Percentiles rank a stretch among this genome's conserved stretches.
These are phyloP conservation scores for Raffaelea albimanens DNA, from an alignment of 2,329 filamentous ascomycete species.

Conservation along the genomic window DNA sequence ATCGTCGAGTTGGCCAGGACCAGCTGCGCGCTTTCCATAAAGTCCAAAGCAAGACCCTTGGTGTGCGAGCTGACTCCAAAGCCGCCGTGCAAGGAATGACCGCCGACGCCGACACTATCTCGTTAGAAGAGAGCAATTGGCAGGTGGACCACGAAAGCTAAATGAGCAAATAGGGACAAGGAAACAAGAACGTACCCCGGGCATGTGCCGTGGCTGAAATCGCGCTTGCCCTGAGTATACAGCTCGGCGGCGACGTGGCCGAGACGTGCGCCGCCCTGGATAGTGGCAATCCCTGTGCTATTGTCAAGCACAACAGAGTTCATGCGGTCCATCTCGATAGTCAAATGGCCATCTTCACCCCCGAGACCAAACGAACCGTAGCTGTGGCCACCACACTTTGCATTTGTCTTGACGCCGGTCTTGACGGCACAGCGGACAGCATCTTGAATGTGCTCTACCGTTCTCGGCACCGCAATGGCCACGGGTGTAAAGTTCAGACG, in stretches of 20 bases:
- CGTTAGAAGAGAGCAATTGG: constrained; percentile 23
- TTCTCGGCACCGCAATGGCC: constrained; percentile 33
- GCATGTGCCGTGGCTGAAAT: constrained; percentile 42
- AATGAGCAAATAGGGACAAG: constrained; percentile 23
- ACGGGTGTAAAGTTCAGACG: constrained; percentile 22
- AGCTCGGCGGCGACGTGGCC: constrained; percentile 35
- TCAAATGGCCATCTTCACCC: constrained; percentile 36
- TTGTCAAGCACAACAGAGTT: constrained; percentile 31
- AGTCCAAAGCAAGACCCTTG: constrained; percentile 25
- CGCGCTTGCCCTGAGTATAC: constrained; percentile 26
- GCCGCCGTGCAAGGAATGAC: constrained; percentile 30
- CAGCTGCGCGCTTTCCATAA: constrained; percentile 24
- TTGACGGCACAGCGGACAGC: constrained; percentile 34
- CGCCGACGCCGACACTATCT: constrained; percentile 28
- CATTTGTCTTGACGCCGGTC: constrained; percentile 34
- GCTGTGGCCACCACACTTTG: constrained; percentile 41
- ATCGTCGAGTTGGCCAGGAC: constrained; percentile 26
- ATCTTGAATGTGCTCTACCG: constrained; percentile 31
- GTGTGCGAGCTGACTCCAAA: constrained; percentile 28
- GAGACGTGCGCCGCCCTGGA: constrained; percentile 39
- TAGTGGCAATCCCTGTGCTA: constrained; percentile 28
- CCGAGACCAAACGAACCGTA: constrained; percentile 40
- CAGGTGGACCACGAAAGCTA: constrained; percentile 26
- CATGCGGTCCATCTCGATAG: constrained; percentile 36
- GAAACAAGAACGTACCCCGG: no score